Conservation (phyloP, 805 yeast species). For the Naumovozyma castellii region DNA sequence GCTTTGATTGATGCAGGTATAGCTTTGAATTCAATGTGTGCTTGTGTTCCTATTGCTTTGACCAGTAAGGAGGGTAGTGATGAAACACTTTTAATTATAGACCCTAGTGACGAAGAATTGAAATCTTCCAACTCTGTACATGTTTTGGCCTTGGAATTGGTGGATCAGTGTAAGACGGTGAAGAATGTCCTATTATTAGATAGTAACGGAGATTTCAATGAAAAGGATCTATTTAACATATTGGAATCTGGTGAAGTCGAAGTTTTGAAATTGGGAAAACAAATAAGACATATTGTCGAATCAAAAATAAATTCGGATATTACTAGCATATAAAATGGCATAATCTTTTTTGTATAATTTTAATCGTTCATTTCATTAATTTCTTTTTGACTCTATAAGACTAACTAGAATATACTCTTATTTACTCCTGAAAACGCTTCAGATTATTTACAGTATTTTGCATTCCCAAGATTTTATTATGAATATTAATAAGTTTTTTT, state of each 20-base stretch:
- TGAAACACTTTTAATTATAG: slow-evolving; percentile 19
- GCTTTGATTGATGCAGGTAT: slow-evolving; percentile 79
- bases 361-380: too few relatives aligned
- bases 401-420: too few relatives aligned
- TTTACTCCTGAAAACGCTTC: slow-evolving; percentile 46
- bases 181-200: slow-evolving; percentile 58
- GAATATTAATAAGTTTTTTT: slow-evolving; percentile 53
- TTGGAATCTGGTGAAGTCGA: slow-evolving; percentile 44
- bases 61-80: slow-evolving; percentile 16
- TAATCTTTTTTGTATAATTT: too few relatives aligned
- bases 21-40: slow-evolving; percentile 53
- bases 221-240: slow-evolving; percentile 42
- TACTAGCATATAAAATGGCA: not conserved
- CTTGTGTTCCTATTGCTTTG: slow-evolving; percentile 44
- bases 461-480: slow-evolving; percentile 82
- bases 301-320: slow-evolving; percentile 24
- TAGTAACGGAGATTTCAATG: slow-evolving; percentile 60
- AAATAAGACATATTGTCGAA: slow-evolving; percentile 40
- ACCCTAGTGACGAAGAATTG: slow-evolving; percentile 42
- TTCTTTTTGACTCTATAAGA: too few relatives aligned
- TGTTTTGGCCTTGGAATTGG: slow-evolving; percentile 46
- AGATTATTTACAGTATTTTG: slow-evolving; percentile 74
- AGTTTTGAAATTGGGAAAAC: slow-evolving; percentile 36
- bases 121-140: slow-evolving; percentile 48
- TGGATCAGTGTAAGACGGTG: slow-evolving; percentile 39